Evolutionary conservation across 257 asterid genomes (phyloP).

Genomic region (Gynochthodes officinalis): DNA sequence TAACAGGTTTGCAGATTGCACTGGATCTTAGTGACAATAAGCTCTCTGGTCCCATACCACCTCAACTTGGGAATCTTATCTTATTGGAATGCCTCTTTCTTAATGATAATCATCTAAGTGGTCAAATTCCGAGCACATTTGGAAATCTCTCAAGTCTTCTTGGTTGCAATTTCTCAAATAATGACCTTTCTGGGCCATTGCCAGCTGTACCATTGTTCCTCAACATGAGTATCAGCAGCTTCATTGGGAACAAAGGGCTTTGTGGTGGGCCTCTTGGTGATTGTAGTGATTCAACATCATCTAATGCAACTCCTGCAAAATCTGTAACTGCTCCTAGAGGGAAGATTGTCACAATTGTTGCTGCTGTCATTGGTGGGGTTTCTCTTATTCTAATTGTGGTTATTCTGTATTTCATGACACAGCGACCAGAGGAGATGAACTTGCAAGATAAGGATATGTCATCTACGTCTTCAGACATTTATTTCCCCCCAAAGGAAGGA

Average conservation of each 20-base stretch:
- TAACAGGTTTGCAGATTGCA: slow-evolving; percentile 74
- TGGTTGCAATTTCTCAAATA: slow-evolving; percentile 83
- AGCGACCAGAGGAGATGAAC: slow-evolving; percentile 44
- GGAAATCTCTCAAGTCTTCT: slow-evolving; percentile 72
- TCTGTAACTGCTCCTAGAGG: slow-evolving; percentile 39
- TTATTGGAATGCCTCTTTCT: slow-evolving; percentile 64
- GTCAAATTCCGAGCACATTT: slow-evolving; percentile 79
- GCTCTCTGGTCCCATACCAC: slow-evolving; percentile 70
- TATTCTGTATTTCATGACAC: slow-evolving; percentile 64
- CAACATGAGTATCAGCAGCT: slow-evolving; percentile 70
- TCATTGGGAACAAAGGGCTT: slow-evolving; percentile 72
- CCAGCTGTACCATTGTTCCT: slow-evolving; percentile 67
- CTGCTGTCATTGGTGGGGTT: slow-evolving; percentile 73
- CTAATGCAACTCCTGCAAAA: slow-evolving; percentile 21
- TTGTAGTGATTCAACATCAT: slow-evolving; percentile 36
- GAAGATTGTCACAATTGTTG: slow-evolving; percentile 57
- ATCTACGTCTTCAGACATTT: slow-evolving; percentile 60
- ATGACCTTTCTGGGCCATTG: slow-evolving; percentile 66
- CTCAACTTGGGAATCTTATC: slow-evolving; percentile 78
- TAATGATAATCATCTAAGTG: slow-evolving; percentile 66
- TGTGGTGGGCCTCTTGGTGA: slow-evolving; percentile 85
- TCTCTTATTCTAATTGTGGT: slow-evolving; percentile 67
- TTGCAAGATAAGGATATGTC: slow-evolving; percentile 43
- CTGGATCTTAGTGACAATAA: slow-evolving; percentile 76
- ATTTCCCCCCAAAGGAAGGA: slow-evolving; percentile 89